A percentile compares a stretch with the other conserved stretches of the same genome.
Conservation (phyloP, 352 stramenopile species). For the Pythium pectinolyticum region DNA sequence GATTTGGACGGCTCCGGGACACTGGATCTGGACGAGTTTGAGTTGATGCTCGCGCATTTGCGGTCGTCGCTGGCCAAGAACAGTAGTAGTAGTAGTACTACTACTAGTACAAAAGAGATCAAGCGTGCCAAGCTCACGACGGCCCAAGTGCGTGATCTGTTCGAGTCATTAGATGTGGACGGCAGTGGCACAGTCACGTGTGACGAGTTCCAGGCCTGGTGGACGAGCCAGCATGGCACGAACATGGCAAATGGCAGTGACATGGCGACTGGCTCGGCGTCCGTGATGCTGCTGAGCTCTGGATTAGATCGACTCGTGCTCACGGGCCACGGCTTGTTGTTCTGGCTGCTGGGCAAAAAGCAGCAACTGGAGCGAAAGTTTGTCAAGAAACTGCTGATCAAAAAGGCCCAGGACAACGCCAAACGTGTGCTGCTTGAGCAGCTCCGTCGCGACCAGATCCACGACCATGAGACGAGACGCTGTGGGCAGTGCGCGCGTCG, state of each 20-base stretch:
- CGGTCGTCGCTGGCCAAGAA: slow-evolving; percentile 9
- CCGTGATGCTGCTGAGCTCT: slow-evolving; percentile 33
- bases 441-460: slow-evolving; percentile 12
- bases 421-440: slow-evolving; percentile 26
- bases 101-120: not conserved
- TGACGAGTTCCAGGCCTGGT: slow-evolving; percentile 43
- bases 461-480: slow-evolving; percentile 19
- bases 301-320: slow-evolving; percentile 40
- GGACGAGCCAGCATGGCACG: slow-evolving; percentile 24
- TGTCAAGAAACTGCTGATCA: slow-evolving; percentile 49
- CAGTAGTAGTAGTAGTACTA: slow-evolving; percentile 21
- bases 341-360: slow-evolving; percentile 47
- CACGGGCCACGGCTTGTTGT: slow-evolving; percentile 43
- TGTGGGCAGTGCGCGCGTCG: slow-evolving; percentile 36
- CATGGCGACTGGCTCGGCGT: slow-evolving; percentile 34
- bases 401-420: slow-evolving; percentile 30
- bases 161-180: slow-evolving; percentile 40
- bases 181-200: slow-evolving; percentile 34
- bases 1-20: slow-evolving; percentile 48
- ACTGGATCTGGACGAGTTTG: slow-evolving; percentile 50
- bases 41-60: slow-evolving; percentile 51
- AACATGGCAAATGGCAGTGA: not conserved
- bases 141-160: slow-evolving; percentile 37
- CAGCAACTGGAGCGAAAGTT: slow-evolving; percentile 50
- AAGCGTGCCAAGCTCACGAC: slow-evolving; percentile 32